phyloP scores from a whole-genome alignment of 257 asterid species.

The Leptodermis oblonga region DNA sequence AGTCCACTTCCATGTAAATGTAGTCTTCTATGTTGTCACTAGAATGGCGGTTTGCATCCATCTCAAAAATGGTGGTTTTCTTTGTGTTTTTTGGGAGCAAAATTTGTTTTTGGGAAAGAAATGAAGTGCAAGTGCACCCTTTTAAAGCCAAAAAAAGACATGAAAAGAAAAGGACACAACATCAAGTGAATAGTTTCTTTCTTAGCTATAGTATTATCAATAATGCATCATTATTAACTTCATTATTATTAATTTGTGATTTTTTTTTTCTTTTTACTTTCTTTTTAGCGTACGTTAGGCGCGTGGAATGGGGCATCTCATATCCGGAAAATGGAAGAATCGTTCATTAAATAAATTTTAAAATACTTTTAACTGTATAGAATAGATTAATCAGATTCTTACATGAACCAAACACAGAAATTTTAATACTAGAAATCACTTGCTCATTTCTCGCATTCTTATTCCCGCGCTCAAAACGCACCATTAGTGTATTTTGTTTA shows the following conservation, averaged over 20 bases:
- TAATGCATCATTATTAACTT: not conserved
- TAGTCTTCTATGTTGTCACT: constrained; percentile 49
- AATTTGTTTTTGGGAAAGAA: constrained; percentile 13
- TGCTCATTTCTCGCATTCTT: no score
- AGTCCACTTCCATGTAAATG: constrained; percentile 66
- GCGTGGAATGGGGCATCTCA: no score
- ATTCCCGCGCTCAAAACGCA: no score
- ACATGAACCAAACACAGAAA: no score
- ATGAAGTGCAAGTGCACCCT: constrained; percentile 11
- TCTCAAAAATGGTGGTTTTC: constrained; percentile 17
- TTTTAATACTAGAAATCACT: no score
- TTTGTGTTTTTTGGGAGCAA: constrained; percentile 8
- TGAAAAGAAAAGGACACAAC: constrained; percentile 5
- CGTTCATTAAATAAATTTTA: no score
- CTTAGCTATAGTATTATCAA: constrained; percentile 1
- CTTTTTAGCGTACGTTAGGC: not conserved
- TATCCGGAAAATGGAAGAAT: no score
- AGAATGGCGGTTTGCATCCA: constrained; percentile 39
- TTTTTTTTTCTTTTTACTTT: not conserved
- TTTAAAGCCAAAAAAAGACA: constrained; percentile 12
- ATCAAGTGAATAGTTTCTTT: constrained; percentile 13
- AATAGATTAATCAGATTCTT: no score
- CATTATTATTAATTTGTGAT: not conserved
- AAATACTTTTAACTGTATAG: no score
- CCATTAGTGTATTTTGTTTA: not conserved